phyloP scores from a whole-genome alignment of 1,284 basidiomycete species.

The Rhizopogon parksii region DNA sequence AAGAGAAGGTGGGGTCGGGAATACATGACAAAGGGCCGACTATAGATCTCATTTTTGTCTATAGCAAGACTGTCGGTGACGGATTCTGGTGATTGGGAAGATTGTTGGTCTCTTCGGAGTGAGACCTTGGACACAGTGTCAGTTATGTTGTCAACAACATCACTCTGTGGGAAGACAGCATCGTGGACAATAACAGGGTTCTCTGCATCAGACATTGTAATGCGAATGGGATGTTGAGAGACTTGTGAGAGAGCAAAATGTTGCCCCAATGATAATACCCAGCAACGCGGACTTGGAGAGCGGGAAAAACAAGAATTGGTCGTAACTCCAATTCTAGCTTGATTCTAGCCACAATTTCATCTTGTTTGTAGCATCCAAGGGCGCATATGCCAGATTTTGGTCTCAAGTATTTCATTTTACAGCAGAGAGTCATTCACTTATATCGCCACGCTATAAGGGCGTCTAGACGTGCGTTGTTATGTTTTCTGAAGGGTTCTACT shows the following conservation, averaged over 20 bases:
- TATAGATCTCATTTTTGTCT: conserved; percentile 6
- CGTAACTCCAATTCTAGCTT: conserved; percentile 2
- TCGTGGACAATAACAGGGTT: conserved; percentile 3
- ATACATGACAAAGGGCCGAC: conserved; percentile 53
- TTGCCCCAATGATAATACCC: conserved; percentile 7
- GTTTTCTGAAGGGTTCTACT: conserved; percentile 1
- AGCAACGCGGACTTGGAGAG: conserved; percentile 8
- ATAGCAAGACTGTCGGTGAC: conserved; percentile 1
- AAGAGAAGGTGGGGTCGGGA: conserved; percentile 59
- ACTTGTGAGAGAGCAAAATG: conserved; percentile 5
- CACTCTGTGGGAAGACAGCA: conserved; percentile 10
- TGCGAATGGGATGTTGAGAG: conserved; percentile 3
- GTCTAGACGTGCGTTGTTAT: conserved; percentile 44
- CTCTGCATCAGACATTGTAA: conserved; percentile 28
- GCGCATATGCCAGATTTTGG: conserved; percentile 32
- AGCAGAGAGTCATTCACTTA: conserved; percentile 49
- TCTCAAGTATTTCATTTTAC: conserved; percentile 70
- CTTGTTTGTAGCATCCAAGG: conserved; percentile 4
- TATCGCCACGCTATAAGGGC: conserved; percentile 64
- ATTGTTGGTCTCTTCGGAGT: conserved; percentile 11
- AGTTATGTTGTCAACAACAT: conserved; percentile 16
- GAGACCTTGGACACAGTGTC: conserved; percentile 20
- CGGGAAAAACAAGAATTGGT: conserved; percentile 8
- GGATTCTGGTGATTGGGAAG: conserved; percentile 6
- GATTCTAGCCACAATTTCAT: conserved; percentile 18